A percentile compares a stretch with the other conserved stretches of the same genome.
These are phyloP conservation scores for Debaryomyces subglobosus DNA, from an alignment of 1,139 yeast species.

Conservation along the genomic window DNA sequence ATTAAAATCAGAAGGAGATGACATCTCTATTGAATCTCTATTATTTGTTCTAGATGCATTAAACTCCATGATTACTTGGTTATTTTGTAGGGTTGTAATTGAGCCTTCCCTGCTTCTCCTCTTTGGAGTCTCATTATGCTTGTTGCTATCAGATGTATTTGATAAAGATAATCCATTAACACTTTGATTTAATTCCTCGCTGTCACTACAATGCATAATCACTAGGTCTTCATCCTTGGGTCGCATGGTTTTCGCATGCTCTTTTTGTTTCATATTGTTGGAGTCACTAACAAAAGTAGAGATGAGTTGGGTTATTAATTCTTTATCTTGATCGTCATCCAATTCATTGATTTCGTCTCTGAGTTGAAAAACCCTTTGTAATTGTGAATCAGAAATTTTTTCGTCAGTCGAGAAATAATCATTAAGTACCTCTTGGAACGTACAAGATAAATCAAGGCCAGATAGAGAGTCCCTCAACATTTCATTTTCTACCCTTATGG, in stretches of 20 bases:
- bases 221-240: conserved; percentile 19
- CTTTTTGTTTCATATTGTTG: background rate
- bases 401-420: conserved; percentile 7
- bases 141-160: background rate
- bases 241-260: conserved; percentile 6
- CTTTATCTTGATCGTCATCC: conserved; percentile 1
- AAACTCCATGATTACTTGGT: background rate
- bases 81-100: background rate
- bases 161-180: conserved; percentile 16
- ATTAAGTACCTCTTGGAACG: conserved; percentile 8
- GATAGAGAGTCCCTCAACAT: conserved; percentile 1
- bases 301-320: background rate
- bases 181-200: conserved; percentile 18
- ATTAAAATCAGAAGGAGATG: background rate
- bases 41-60: background rate
- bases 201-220: conserved; percentile 14
- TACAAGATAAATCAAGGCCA: background rate
- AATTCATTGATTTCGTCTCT: conserved; percentile 8
- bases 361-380: conserved; percentile 4
- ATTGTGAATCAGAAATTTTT: conserved; percentile 4
- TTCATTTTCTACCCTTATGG: background rate
- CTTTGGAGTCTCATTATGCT: background rate
- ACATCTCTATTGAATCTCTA: background rate
- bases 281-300: background rate
- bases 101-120: background rate